Base-by-base conservation (phyloP, 371 early-diverging fungal genomes). In the Rhizomucor miehei region DNA sequence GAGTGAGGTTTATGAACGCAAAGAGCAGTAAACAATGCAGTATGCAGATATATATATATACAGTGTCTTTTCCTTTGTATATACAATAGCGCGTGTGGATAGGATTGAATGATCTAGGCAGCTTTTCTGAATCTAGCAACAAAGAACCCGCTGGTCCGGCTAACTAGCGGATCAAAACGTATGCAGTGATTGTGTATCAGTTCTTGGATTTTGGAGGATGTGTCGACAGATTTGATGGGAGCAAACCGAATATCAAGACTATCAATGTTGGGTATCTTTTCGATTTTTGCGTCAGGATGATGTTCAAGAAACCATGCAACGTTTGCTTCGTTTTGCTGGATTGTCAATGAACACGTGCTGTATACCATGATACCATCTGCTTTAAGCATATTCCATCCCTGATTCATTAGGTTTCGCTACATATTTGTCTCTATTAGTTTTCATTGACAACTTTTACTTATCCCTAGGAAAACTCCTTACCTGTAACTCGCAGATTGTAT, bases 241-340 rank as follows among this genome's bases (percentile, higher is more conserved):
- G 57, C 66, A 11, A 65, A 59, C 20, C 52, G 46, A 24, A 71
- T 59, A 24, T 57, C 59, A 4, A 59, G 68, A 24, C 44, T 56
- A n/a, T 47, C 58, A 24, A 48, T 13, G n/a, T 53, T 51, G 37
- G 78, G 79, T 39, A 85, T 68, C 13, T 62, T 55, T 59, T 86
- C 84, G 10, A 89, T 44, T 3, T 34, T 3, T 1, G 89, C 88
- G 19, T 80, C 71, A 17, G 52, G 48, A 23, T 48, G 63, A 45
- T 69, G 55, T 12, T 48, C 29, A 40, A 96, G 59, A 51, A 94
- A 93, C 82, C 89, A 86, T 3, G 72, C 80, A 1, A 94, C 73
- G 34, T 92, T 83, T 13, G 79, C 84, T 62, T 94, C 96, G 57
- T 95, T 94, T 63, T 95, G 94, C 8, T 74, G 71, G 3, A 79